These are phyloP conservation scores for Coemansia javaensis DNA, from an alignment of 192 early-diverging fungal species.

Conservation along the genomic window DNA sequence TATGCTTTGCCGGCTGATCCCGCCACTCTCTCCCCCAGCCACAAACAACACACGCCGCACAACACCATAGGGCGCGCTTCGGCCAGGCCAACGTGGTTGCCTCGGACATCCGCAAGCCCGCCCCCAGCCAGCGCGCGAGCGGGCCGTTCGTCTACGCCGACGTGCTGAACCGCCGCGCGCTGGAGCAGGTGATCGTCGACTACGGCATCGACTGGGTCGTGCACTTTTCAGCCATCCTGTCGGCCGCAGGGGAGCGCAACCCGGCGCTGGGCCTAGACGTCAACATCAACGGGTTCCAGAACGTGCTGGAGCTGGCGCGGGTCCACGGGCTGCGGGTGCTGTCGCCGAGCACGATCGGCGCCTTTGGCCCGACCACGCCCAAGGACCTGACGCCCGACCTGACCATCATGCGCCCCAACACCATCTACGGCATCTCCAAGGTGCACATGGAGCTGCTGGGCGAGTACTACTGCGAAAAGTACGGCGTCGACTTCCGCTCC, in stretches of 20 bases:
- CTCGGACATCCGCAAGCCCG: slow-evolving; percentile 63
- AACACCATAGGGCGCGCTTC: slow-evolving; percentile 45
- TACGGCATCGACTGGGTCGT: slow-evolving; percentile 63
- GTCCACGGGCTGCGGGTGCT: slow-evolving; percentile 55
- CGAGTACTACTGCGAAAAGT: slow-evolving; percentile 64
- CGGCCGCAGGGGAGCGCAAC: slow-evolving; percentile 64
- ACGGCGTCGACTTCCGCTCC: slow-evolving; percentile 61
- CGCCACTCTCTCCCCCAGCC: too few relatives aligned
- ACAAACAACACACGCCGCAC: too few relatives aligned
- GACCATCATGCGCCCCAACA: slow-evolving; percentile 65
- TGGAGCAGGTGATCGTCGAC: slow-evolving; percentile 63
- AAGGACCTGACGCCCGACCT: slow-evolving; percentile 58
- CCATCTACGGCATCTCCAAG: slow-evolving; percentile 67
- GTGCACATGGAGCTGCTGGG: slow-evolving; percentile 63
- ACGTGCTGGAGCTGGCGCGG: slow-evolving; percentile 59
- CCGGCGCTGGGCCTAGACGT: slow-evolving; percentile 55
- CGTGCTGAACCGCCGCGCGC: slow-evolving; percentile 58
- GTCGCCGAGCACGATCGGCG: slow-evolving; percentile 65
- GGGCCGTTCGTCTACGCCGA: slow-evolving; percentile 66
- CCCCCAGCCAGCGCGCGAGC: slow-evolving; percentile 38
- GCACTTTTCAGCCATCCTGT: slow-evolving; percentile 63
- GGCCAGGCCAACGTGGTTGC: slow-evolving; percentile 61
- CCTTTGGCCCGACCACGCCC: slow-evolving; percentile 63
- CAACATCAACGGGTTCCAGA: slow-evolving; percentile 65
- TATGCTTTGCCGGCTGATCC: not conserved